Base-by-base conservation (phyloP, 2,329 filamentous ascomycete genomes). In the Botrytis medusae region DNA sequence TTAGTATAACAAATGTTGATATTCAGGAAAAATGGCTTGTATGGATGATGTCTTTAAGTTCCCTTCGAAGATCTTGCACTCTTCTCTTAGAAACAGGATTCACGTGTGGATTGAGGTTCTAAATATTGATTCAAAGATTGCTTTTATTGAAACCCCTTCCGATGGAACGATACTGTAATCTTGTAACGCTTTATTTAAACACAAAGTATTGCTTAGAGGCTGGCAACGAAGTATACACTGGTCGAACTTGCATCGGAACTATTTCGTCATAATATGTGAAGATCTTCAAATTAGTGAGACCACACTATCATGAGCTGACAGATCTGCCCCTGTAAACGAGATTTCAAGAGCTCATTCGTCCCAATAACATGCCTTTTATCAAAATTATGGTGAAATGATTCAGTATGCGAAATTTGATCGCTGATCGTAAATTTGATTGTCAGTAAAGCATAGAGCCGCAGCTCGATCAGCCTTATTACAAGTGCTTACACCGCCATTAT, bases 401-500 rank as follows among this genome's bases (percentile, higher is more conserved):
- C 7, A 29, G 18, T 7, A 22, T 44, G 20, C n/a, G n/a, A 20
- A 29, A 8, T n/a, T 29, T 29, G n/a, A 12, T 63, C 20, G n/a
- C 37, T 32, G n/a, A 63, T 12, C 29, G 7, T n/a, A 42, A 16
- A 44, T 18, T 29, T 18, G n/a, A 20, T 10, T 5, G 32, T 10
- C 4, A 22, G 61, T 32, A n/a, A 14, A 9, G 16, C 16, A 14
- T 20, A 6, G 44, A 61, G 37, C 1, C 20, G 25, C 22, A 40
- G 59, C 59, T 5, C 20, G 18, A 60, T 8, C 18, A 37, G 32
- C 9, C 57, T 60, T 32, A 18, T 20, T 37, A 60, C 57, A 25
- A 60, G 32, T 34, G 77, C 77, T 70, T 77, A 78, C 67, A 73
- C 74, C 12, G 76, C 76, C 32, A 74, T 76, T 40, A 48, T 75